phyloP scores from a whole-genome alignment of 805 yeast genomes.

The Pichia rugopelliculosa region DNA sequence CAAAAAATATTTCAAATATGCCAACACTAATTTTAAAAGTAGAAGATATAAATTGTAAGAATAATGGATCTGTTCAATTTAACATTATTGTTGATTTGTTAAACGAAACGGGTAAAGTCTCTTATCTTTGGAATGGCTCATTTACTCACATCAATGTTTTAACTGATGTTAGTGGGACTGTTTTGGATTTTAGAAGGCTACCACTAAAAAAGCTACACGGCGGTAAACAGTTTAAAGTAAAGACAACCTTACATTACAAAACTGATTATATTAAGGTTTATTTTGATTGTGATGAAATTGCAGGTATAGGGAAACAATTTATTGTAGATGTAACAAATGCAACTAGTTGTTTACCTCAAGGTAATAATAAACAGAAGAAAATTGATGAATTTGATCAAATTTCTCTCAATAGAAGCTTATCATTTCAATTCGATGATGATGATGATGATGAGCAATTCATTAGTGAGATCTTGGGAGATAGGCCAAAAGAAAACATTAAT shows the following conservation, averaged over 20 bases:
- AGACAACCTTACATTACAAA: conserved; percentile 14
- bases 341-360: background rate
- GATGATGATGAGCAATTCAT: conserved; percentile 21
- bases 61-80: conserved; percentile 24
- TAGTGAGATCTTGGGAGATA: conserved; percentile 10
- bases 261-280: conserved; percentile 24
- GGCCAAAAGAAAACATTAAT: background rate
- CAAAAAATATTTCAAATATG: conserved; percentile 26
- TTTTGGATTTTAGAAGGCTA: conserved; percentile 41
- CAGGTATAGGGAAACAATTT: conserved; percentile 19
- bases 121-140: conserved; percentile 12
- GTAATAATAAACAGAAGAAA: background rate
- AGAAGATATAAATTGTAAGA: conserved; percentile 10
- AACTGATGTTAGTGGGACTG: conserved; percentile 22
- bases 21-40: conserved; percentile 31
- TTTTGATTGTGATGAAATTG: conserved; percentile 35
- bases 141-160: conserved; percentile 8
- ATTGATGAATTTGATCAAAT: background rate
- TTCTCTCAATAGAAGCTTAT: background rate
- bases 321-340: conserved; percentile 1
- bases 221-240: conserved; percentile 24
- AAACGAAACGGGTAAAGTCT: conserved; percentile 13
- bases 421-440: conserved; percentile 8
- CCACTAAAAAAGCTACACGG: conserved; percentile 20
- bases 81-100: conserved; percentile 29